Percentiles rank a stretch among this genome's conserved stretches.
phyloP scores from a whole-genome alignment of 2,329 filamentous ascomycete species.

The Esteya vermicola region DNA sequence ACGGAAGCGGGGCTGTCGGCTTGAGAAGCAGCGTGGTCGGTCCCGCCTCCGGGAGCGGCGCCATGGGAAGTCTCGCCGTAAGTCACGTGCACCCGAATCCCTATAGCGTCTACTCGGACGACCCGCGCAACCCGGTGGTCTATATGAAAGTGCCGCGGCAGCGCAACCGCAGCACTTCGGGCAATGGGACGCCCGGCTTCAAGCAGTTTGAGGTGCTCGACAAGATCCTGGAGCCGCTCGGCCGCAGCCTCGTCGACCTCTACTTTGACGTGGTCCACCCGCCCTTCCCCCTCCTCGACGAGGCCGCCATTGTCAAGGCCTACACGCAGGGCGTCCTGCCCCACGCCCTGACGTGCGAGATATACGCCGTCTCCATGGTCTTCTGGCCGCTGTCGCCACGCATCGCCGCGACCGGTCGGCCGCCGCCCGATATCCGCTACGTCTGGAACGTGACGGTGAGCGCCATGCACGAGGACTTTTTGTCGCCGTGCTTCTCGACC shows the following conservation, averaged over 20 bases:
- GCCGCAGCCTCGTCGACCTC: background rate
- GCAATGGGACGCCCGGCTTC: constrained; percentile 4
- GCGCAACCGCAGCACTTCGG: background rate
- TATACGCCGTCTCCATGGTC: constrained; percentile 1
- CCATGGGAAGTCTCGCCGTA: no score
- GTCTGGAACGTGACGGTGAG: constrained; percentile 2
- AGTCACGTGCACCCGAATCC: constrained; percentile 3
- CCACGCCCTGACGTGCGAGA: constrained; percentile 3
- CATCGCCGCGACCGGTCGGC: background rate
- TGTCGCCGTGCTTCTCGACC: constrained; percentile 1
- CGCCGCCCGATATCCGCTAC: constrained; percentile 1
- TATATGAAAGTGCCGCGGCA: constrained; percentile 4
- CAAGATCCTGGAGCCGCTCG: constrained; percentile 2
- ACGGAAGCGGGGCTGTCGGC: no score
- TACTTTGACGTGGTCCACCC: constrained; percentile 3
- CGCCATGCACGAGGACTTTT: constrained; percentile 1
- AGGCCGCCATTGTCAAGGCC: constrained; percentile 1
- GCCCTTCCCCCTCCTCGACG: constrained; percentile 2
- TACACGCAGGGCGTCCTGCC: constrained; percentile 1
- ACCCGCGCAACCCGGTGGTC: constrained; percentile 3
- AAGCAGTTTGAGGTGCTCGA: constrained; percentile 3
- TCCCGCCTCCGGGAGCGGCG: no score
- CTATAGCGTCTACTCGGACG: constrained; percentile 5
- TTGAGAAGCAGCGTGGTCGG: no score
- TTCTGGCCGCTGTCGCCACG: background rate